Evolutionary conservation across 2,329 filamentous ascomycete genomes (phyloP), one percentile per base, ranked within the genome.

Genomic region (Coleophoma eucalyptorum): DNA sequence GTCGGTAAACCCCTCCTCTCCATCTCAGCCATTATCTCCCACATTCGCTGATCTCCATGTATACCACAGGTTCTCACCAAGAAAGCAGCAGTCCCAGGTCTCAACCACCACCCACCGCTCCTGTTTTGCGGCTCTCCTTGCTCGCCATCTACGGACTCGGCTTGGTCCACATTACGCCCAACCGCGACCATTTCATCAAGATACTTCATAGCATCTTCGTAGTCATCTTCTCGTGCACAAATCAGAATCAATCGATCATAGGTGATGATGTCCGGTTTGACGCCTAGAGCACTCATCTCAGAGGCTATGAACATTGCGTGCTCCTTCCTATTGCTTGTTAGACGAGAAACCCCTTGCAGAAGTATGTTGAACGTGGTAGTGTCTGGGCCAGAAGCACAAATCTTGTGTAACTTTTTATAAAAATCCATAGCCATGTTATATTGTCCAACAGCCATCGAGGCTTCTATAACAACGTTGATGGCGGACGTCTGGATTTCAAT

Each of bases 301-400:
- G 76, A 72, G 10, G 81, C 76, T 2, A 87, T 67, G 60, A 83
- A 85, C 67, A 83, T 81, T 42, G 81, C 81, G 5, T 78, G 68
- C 35, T 78, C 71, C 51, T 80, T 78, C 50, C 76, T 72, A 6
- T 63, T 44, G 19, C 45, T 54, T 58, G 26, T 55, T 58, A 32
- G 58, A 50, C 31, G 52, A 51, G 5, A 53, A 35, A 52, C 62
- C 35, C 75, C 76, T 42, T 69, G 68, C 50, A 85, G 71, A 7
- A 88, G 69, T 5, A 75, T 64, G 57, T 87, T 87, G 69, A 84
- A 87, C 0, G 83, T 83, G n/a, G 72, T 67, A 13, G 73, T 76
- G 3, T 72, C 68, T 1, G 73, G 69, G 2, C 75, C 75, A 2
- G 67, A 60, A 2, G 67, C 60, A 40, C 72, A 77, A 21, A 83